phyloP scores from a whole-genome alignment of 106 monocot genomes.

The Dioscorea zingiberensis region DNA sequence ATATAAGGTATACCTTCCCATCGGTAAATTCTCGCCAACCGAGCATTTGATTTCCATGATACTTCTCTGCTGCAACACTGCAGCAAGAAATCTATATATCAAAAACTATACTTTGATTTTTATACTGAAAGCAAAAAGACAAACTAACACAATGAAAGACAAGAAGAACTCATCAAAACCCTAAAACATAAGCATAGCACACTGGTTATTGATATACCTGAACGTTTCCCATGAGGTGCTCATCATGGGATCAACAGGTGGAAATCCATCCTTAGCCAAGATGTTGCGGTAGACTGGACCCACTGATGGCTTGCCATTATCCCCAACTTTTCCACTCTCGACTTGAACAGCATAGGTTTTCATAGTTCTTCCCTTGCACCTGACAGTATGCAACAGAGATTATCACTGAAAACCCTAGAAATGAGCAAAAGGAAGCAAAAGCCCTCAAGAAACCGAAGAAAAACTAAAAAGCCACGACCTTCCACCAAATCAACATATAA shows the following conservation, averaged over 20 bases:
- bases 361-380: constrained; percentile 13
- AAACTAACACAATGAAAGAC: no score
- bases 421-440: no score
- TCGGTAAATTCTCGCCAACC: constrained; percentile 74
- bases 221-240: constrained; percentile 88
- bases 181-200: no score
- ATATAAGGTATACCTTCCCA: constrained; percentile 44
- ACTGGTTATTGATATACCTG: constrained; percentile 32
- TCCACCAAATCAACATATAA: no score
- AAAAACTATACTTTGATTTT: background rate
- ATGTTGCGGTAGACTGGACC: constrained; percentile 68
- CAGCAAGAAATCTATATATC: no score
- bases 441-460: no score
- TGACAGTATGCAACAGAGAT: no score
- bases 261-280: constrained; percentile 72
- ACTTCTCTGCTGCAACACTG: constrained; percentile 64
- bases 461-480: no score
- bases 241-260: constrained; percentile 44
- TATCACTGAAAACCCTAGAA: no score
- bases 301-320: constrained; percentile 54
- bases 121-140: background rate
- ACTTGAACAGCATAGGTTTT: constrained; percentile 47
- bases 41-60: constrained; percentile 71
- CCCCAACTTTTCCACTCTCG: constrained; percentile 59
- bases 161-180: no score